Percentiles rank a stretch among this genome's conserved stretches.
Evolutionary conservation across 257 asterid genomes (phyloP).

Genomic region (Ilex aquifolium): DNA sequence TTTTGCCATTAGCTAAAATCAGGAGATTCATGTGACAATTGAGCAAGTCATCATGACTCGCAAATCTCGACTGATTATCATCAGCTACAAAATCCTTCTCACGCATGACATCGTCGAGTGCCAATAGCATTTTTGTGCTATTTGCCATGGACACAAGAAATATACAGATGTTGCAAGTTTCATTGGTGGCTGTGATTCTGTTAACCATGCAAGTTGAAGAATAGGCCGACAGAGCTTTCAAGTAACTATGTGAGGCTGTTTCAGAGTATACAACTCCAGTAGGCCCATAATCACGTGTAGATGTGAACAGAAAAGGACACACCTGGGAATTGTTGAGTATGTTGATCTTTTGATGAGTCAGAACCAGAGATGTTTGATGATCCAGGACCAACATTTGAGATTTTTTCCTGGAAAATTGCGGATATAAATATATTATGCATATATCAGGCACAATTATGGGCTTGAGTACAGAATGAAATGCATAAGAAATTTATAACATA

Average conservation of each 20-base stretch:
- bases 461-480: background rate
- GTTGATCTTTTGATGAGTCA: slow-evolving; percentile 38
- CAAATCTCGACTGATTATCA: background rate
- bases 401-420: slow-evolving; percentile 28
- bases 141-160: background rate
- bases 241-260: background rate
- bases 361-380: slow-evolving; percentile 44
- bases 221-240: too few species aligned
- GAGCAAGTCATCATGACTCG: background rate
- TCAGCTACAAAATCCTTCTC: background rate
- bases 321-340: slow-evolving; percentile 55
- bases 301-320: slow-evolving; percentile 7
- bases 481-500: background rate
- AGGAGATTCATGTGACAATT: background rate
- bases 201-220: background rate
- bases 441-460: background rate
- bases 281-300: background rate
- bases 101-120: too few species aligned
- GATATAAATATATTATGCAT: background rate
- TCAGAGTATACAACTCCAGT: background rate
- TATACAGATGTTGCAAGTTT: background rate
- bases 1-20: background rate
- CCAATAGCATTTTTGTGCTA: too few species aligned
- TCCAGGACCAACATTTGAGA: slow-evolving; percentile 30
- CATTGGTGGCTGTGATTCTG: too few species aligned